Evolutionary conservation across 805 yeast genomes (phyloP), one percentile per base, ranked within the genome.

Genomic region (Starmerella vaccinii): DNA sequence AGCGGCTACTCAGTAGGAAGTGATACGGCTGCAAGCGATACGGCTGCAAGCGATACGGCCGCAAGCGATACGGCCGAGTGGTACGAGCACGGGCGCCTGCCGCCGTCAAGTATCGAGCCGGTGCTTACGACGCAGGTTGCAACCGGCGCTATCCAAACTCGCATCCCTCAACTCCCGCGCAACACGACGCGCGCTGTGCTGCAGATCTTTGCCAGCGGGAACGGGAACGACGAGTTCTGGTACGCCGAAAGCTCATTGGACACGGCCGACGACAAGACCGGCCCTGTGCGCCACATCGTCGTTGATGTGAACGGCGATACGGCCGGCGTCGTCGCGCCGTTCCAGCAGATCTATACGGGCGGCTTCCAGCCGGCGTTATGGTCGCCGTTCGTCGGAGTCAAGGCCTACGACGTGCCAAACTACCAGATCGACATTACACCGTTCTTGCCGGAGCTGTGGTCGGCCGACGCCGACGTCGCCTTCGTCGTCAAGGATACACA

Each of bases 201-300:
- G 30, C 71, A 81, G 10, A 62, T 85, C 7, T 77, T 76, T 56
- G 77, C 82, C 12, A 76, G 84, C 22, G 95, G 92, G 2, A 84
- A 83, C 59, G 81, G 80, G 2, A 78, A 75, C 26, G 95, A 86
- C 65, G 95, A 86, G 63, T 82, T 83, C 59, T 86, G 94, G 92
- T 86, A 81, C 64, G 68, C 79, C 8, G 37, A 45, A 24, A 45
- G 48, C 40, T 30, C 41, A 16, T 32, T 18, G 19, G 35, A 22
- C 5, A 41, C 39, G 13, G 48, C 33, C 21, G 47, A 44, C 34
- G 22, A 13, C 27, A 15, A 24, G n/a, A 32, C 45, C 15, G 57
- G 59, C 10, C 54, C 58, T 23, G 39, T 10, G 63, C 73, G 95
- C 50, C 68, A 77, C 19, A 69, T 84, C 16, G 76, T 79, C 56